Evolutionary conservation across 2,329 filamentous ascomycete genomes (phyloP).

Genomic region (Pestalotiopsis sp.): DNA sequence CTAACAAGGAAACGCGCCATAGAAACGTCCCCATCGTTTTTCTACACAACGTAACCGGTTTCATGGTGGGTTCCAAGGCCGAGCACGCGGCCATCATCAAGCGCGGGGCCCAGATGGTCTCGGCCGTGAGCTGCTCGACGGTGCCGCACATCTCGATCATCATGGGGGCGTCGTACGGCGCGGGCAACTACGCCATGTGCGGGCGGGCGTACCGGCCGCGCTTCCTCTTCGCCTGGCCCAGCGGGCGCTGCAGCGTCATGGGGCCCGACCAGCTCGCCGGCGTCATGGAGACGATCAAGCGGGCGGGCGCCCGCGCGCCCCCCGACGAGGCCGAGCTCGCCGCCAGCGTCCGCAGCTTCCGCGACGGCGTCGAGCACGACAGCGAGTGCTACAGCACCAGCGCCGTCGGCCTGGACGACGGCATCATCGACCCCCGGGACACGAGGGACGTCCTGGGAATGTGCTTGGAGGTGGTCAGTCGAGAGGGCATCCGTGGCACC

Average conservation of each 20-base stretch:
- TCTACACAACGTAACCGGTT: constrained; percentile 50
- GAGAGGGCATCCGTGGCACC: not conserved
- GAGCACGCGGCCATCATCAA: constrained; percentile 48
- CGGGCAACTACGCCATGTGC: constrained; percentile 51
- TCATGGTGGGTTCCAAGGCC: constrained; percentile 49
- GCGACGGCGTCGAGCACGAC: constrained; percentile 23
- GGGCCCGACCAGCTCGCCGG: constrained; percentile 41
- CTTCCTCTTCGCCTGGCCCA: constrained; percentile 46
- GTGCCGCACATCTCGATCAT: constrained; percentile 49
- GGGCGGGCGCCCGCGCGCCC: constrained; percentile 22
- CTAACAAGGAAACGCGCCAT: not conserved
- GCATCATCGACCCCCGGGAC: constrained; percentile 29
- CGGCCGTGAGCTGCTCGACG: constrained; percentile 44
- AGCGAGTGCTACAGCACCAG: constrained; percentile 26
- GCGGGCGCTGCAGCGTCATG: constrained; percentile 42
- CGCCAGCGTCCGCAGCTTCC: constrained; percentile 14
- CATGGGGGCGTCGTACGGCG: constrained; percentile 46
- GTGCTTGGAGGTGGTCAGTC: constrained; percentile 38
- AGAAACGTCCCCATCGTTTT: constrained; percentile 42
- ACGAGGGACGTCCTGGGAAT: constrained; percentile 16
- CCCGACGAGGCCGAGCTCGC: not conserved
- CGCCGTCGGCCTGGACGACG: constrained; percentile 28
- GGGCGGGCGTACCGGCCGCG: constrained; percentile 43
- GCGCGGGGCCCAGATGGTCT: constrained; percentile 45
- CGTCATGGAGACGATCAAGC: constrained; percentile 35